Evolutionary conservation across 2,329 filamentous ascomycete genomes (phyloP), one percentile per base, ranked within the genome.

Genomic region (Colletotrichum plurivorum): DNA sequence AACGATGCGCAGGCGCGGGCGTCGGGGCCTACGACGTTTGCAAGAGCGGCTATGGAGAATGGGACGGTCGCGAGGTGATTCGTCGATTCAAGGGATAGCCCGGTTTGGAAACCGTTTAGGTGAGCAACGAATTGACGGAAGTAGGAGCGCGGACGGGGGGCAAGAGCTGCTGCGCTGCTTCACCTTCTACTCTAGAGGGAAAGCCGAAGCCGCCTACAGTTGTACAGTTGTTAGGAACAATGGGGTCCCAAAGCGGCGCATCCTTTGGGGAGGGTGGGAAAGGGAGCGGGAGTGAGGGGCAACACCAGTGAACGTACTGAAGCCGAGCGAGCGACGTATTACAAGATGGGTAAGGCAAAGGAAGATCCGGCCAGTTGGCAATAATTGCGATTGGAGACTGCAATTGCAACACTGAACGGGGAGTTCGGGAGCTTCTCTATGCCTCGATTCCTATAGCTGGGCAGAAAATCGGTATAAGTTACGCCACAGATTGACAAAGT

Each of bases 161-260:
- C 53, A 56, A 48, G 63, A 31, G 25, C 41, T 46, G 18, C 63
- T 45, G 25, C 31, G 58, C 45, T 55, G 58, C 45, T 55, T 60
- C n/a, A 49, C 51, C 43, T 55, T 25, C 55, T 27, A 46, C 49
- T 61, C 31, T 43, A 55, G 55, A 51, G 22, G 36, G 63, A 57
- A 68, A 63, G 57, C 39, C 36, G 64, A 25, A 25, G 22, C 22
- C 22, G 22, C 22, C 22, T 25, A 5, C 22, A 25, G 22, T 25
- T 39, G 20, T 67, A 58, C 63, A 68, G 63, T 59, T 41, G 63
- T 68, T 58, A 70, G 67, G 67, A 70, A 70, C 67, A 70, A 68
- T 68, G 56, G 58, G 39, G 54, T 9, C 25, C 57, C 67, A 13
- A 22, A 36, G 15, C 54, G 57, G 58, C 57, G 58, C 25, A 58